A percentile compares a stretch with the other conserved stretches of the same genome.
Conservation (phyloP, 2,329 filamentous ascomycete genomes). For the Coccinonectria pachysandricola region DNA sequence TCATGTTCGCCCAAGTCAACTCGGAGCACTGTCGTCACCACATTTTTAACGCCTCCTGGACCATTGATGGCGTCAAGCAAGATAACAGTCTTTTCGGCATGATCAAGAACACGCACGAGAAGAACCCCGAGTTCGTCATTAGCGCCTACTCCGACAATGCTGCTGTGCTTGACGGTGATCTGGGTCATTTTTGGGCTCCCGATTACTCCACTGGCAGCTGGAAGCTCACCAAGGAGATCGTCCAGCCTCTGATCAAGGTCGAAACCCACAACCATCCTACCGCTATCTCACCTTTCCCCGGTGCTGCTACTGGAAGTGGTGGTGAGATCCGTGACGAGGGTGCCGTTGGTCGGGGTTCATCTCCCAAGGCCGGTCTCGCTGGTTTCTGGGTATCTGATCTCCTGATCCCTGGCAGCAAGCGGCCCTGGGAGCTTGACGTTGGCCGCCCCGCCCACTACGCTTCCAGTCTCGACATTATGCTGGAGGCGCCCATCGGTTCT, state of each 20-base stretch:
- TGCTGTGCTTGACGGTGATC: slow-evolving; percentile 54
- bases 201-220: slow-evolving; percentile 79
- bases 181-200: slow-evolving; percentile 63
- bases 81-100: slow-evolving; percentile 80
- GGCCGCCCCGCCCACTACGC: slow-evolving; percentile 88
- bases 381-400: slow-evolving; percentile 96
- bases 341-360: slow-evolving; percentile 84
- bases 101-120: slow-evolving; percentile 92
- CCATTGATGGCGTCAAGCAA: slow-evolving; percentile 77
- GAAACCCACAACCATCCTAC: slow-evolving; percentile 98
- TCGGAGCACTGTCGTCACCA: slow-evolving; percentile 84
- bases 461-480: slow-evolving; percentile 92
- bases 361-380: slow-evolving; percentile 80
- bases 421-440: slow-evolving; percentile 86
- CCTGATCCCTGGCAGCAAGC: slow-evolving; percentile 69
- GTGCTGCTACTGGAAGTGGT: slow-evolving; percentile 88
- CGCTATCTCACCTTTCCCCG: slow-evolving; percentile 84
- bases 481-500: slow-evolving; percentile 90
- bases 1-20: slow-evolving; percentile 99
- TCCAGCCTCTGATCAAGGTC: slow-evolving; percentile 86
- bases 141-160: slow-evolving; percentile 98
- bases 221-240: slow-evolving; percentile 74
- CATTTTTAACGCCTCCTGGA: slow-evolving; percentile 96
- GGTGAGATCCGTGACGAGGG: slow-evolving; percentile 95
- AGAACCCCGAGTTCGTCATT: slow-evolving; percentile 70